Evolutionary conservation across 768 basidiomycete species (phyloP), one percentile per base, ranked within the genome.

Genomic region (Auriscalpium orientale): DNA sequence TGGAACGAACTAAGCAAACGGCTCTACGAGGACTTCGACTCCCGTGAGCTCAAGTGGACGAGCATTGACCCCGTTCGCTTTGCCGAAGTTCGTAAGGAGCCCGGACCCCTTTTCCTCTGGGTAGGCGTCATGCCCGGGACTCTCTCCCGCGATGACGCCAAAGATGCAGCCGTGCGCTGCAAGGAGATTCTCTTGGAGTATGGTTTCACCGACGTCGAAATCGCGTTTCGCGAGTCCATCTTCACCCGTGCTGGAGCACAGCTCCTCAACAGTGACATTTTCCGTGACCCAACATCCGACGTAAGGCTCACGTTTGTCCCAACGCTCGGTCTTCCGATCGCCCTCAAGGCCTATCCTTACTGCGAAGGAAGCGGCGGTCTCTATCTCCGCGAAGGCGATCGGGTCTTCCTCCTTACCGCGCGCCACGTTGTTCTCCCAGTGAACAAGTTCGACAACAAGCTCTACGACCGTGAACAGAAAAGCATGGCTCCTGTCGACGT

Each of bases 331-430:
- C 65, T 74, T 46, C 40, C 56, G 20, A 72, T 76, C 49, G 71
- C 75, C 33, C 58, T 68, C 35, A 57, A 50, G 16, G 66, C 61
- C 56, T 46, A 35, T 2, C 69, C 75, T 43, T 35, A 69, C 52
- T 64, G 45, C 40, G 75, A 74, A 58, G 73, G 75, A 54, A 75
- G 76, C 1, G 71, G 66, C 35, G 62, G 54, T 48, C 63, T 76
- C 49, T 76, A 66, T 64, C 51, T 70, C 62, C 63, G 67, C 61
- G 51, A 61, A 22, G 59, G 59, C 58, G 52, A 68, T 15, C 61
- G 63, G 49, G 61, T 68, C 56, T 37, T 64, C 53, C 13, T 70
- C 53, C 62, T 74, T 47, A 74, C 73, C 33, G 52, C 54, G 60
- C 63, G 64, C 44, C 75, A 76, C 57, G 74, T 75, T 49, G 69